phyloP scores from a whole-genome alignment of 768 basidiomycete species.

The Tylopilus plumbeoviolaceoides region DNA sequence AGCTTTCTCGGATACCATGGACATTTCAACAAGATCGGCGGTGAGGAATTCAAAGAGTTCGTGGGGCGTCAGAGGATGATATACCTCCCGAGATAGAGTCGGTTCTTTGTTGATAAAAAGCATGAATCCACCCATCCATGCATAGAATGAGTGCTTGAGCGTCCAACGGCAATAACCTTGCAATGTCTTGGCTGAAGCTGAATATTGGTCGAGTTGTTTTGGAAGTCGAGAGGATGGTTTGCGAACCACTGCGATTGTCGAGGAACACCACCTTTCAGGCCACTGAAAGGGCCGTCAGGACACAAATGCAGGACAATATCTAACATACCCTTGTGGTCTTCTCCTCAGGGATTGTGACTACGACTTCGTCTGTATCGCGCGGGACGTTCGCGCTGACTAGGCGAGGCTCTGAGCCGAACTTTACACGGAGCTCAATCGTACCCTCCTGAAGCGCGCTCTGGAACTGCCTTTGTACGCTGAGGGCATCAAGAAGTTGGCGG shows the following conservation, averaged over 20 bases:
- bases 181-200: not conserved
- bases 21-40: not conserved
- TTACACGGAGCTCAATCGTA: not conserved
- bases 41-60: not conserved
- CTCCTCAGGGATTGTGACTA: not conserved
- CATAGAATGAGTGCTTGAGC: not conserved
- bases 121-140: not conserved
- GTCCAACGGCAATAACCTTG: not conserved
- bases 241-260: not conserved
- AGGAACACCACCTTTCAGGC: not conserved
- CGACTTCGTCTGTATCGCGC: not conserved
- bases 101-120: not conserved
- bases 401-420: not conserved
- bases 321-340: not conserved
- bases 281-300: not conserved
- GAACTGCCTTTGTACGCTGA: not conserved
- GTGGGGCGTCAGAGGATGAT: not conserved
- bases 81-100: not conserved
- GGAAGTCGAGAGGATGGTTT: not conserved
- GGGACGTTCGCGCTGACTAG: not conserved
- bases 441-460: not conserved
- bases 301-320: not conserved
- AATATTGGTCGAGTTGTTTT: not conserved
- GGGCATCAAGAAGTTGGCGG: not conserved
- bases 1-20: not conserved